Conservation (phyloP, 441 rosid genomes). For the Rhodomyrtus psidioides region DNA sequence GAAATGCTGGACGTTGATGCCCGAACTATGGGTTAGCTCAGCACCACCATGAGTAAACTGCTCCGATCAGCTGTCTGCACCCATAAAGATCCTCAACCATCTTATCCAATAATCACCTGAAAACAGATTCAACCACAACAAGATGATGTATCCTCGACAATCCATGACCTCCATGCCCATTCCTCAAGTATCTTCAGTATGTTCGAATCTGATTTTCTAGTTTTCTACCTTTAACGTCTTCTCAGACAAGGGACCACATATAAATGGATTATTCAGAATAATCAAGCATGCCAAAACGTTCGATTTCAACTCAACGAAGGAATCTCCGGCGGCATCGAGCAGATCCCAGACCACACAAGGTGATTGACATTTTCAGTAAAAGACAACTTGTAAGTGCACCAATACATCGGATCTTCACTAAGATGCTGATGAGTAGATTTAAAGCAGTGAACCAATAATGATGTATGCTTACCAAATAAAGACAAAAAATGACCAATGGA, state of each 20-base stretch:
- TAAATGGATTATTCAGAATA: background rate
- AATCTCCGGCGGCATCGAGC: conserved; percentile 78
- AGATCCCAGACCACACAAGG: too few species aligned
- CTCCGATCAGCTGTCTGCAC: background rate
- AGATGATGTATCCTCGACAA: background rate
- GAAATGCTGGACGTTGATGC: background rate
- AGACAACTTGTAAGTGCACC: background rate
- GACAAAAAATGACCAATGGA: background rate
- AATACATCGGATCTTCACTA: background rate
- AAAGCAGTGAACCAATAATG: background rate
- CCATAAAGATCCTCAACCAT: background rate
- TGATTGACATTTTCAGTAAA: background rate
- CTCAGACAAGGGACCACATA: background rate
- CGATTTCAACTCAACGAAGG: conserved; percentile 36
- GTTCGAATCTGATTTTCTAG: background rate
- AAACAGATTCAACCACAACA: background rate
- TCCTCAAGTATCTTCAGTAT: background rate
- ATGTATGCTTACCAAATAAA: background rate
- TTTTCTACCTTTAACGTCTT: background rate
- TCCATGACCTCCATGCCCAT: background rate
- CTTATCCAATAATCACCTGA: background rate
- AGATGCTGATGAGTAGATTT: background rate
- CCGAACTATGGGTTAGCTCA: background rate
- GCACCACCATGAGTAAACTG: background rate
- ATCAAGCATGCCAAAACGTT: background rate